Base-by-base conservation (phyloP, 1,284 basidiomycete genomes). In the Vanrija pseudolonga region DNA sequence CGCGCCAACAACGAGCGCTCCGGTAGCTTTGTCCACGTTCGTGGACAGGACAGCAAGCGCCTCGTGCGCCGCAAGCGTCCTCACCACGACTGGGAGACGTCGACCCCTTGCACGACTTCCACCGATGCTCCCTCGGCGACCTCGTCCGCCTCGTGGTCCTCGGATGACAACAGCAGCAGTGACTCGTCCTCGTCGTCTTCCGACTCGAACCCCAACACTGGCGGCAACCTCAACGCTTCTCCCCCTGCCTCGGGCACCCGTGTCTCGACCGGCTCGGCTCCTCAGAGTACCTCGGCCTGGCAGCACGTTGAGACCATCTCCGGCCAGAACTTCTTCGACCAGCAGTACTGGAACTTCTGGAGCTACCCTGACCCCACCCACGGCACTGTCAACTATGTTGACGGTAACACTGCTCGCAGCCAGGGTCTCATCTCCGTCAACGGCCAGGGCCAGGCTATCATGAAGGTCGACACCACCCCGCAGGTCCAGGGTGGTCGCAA, bases 401-500 rank as follows among this genome's bases (percentile, higher is more conserved):
- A 62, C 47, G 50, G 49, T 32, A 50, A 56, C 19, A 64, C 53
- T 22, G 60, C 63, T 15, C 76, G 72, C 74, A 66, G 63, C 57
- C 55, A 68, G 19, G 77, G 76, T 26, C 70, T 80, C 26, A 65
- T 78, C 32, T 73, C 68, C 18, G 69, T 92, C 64, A 91, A 89
- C 68, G 64, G 67, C n/a, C 80, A 79, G 14, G 87, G 88, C 20
- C 82, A 89, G 73, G 87, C 86, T 11, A 76, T 94, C 61, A 90
- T 95, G 87, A 80, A 82, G 42, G 85, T 93, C 36, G 90, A 94
- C 68, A 90, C 88, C 5, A 91, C 89, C 6, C 79, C 84, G 6
- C 80, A 77, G 24, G 85, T 94, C 36, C 18, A 44, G 32, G 81
- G 70, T 41, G 85, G 81, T 47, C 83, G 92, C 55, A 82, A 85